Evolutionary conservation across 163 green algal genomes (phyloP).

Genomic region (Coccomyxa subellipsoidea): DNA sequence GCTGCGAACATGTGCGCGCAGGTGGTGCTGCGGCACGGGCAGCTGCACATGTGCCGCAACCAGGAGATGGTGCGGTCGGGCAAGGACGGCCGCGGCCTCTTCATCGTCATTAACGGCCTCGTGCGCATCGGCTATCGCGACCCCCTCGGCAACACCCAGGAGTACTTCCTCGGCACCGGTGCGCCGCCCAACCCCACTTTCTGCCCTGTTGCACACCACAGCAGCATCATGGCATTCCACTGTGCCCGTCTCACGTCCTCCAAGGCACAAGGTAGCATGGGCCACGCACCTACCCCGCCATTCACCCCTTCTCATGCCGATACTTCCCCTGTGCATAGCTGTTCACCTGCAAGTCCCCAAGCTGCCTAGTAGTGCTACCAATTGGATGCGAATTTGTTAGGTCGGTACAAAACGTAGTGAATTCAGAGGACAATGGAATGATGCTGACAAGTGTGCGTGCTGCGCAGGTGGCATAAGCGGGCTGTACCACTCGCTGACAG

Average conservation of each 20-base stretch:
- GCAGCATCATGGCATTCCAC: neutral
- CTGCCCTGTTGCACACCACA: neutral
- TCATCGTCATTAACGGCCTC: constrained; percentile 38
- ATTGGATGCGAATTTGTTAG: too few species aligned
- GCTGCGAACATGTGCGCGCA: neutral
- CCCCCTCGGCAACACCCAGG: constrained; percentile 24
- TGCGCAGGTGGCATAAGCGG: constrained; percentile 54
- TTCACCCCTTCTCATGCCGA: too few species aligned
- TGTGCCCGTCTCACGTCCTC: too few species aligned
- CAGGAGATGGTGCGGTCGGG: constrained; percentile 10
- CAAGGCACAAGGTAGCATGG: too few species aligned
- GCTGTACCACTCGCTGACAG: constrained; percentile 44
- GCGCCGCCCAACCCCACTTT: neutral
- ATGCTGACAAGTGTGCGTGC: neutral
- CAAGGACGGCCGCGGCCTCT: constrained; percentile 13
- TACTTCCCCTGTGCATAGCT: too few species aligned
- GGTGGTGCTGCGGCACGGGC: constrained; percentile 24
- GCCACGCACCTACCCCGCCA: too few species aligned
- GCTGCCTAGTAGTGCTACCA: too few species aligned
- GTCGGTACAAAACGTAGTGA: too few species aligned
- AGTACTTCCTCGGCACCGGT: constrained; percentile 61
- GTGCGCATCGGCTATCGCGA: constrained; percentile 31
- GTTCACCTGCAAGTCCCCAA: too few species aligned
- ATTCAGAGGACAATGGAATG: neutral
- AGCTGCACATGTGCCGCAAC: constrained; percentile 28